These are phyloP conservation scores for Pseudonectria foliicola DNA, from an alignment of 2,329 filamentous ascomycete genomes.

Conservation along the genomic window DNA sequence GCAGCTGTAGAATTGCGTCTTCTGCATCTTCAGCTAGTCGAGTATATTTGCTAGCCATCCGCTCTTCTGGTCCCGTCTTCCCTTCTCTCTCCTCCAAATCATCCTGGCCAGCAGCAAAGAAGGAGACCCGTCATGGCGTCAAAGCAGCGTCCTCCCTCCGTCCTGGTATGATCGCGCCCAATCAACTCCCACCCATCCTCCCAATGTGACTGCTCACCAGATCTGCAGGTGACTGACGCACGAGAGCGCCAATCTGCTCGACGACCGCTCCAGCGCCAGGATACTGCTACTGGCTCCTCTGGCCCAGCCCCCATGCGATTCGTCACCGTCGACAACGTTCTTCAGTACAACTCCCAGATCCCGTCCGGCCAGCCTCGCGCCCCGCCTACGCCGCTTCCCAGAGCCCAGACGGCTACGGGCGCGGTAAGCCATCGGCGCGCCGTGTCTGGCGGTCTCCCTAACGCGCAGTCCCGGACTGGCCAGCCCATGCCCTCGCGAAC, in stretches of 20 bases:
- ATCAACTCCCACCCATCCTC: slow-evolving; percentile 3
- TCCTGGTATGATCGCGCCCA: slow-evolving; percentile 40
- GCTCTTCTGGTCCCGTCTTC: too few species aligned
- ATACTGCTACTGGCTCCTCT: slow-evolving; percentile 22
- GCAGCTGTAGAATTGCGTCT: too few species aligned
- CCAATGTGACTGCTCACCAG: slow-evolving; percentile 11
- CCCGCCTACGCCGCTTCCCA: slow-evolving; percentile 47
- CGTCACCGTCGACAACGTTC: slow-evolving; percentile 88
- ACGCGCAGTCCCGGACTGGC: slow-evolving; percentile 37
- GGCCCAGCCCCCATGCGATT: slow-evolving; percentile 55
- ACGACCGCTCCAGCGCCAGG: slow-evolving; percentile 26
- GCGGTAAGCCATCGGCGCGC: slow-evolving; percentile 19
- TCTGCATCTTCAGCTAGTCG: too few species aligned
- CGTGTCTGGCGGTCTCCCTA: slow-evolving; percentile 33
- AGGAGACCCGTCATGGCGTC: slow-evolving; percentile 32
- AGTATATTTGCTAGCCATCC: too few species aligned
- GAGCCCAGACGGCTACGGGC: slow-evolving; percentile 14
- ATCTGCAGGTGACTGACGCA: slow-evolving; percentile 31
- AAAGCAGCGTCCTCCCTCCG: slow-evolving; percentile 51
- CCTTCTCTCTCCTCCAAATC: too few species aligned
- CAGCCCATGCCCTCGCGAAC: slow-evolving; percentile 72
- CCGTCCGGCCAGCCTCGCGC: slow-evolving; percentile 85
- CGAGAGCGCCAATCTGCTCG: slow-evolving; percentile 29
- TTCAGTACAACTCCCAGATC: slow-evolving; percentile 90
- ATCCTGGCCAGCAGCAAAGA: background rate